These are phyloP conservation scores for Hypsizygus ulmarius DNA, from an alignment of 1,284 basidiomycete species.

Conservation along the genomic window DNA sequence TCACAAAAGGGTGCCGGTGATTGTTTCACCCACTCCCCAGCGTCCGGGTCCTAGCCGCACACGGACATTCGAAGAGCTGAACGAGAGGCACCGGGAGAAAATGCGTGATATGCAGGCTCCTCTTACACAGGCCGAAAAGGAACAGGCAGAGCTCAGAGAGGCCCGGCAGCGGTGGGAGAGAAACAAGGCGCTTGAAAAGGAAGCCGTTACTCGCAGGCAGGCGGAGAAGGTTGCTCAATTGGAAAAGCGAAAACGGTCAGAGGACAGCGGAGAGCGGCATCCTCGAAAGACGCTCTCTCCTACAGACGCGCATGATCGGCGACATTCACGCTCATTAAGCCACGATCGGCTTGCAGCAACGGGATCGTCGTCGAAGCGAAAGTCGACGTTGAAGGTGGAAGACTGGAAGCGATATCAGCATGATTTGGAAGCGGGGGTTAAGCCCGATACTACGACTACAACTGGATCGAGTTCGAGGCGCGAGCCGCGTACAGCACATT, in stretches of 20 bases:
- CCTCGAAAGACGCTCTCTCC: slow-evolving; percentile 25
- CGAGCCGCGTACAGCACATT: slow-evolving; percentile 31
- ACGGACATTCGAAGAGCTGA: slow-evolving; percentile 76
- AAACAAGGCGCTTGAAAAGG: slow-evolving; percentile 64
- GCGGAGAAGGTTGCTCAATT: slow-evolving; percentile 64
- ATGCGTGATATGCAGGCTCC: slow-evolving; percentile 73
- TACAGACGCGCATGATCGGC: slow-evolving; percentile 30
- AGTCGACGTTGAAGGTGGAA: slow-evolving; percentile 76
- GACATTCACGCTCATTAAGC: slow-evolving; percentile 53
- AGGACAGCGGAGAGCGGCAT: slow-evolving; percentile 36
- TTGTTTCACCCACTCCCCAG: slow-evolving; percentile 48
- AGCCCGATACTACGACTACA: slow-evolving; percentile 18
- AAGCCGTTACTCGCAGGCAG: slow-evolving; percentile 64
- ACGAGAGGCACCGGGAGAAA: slow-evolving; percentile 78
- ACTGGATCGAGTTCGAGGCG: slow-evolving; percentile 28
- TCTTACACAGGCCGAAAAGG: slow-evolving; percentile 67
- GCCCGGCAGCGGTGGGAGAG: slow-evolving; percentile 77
- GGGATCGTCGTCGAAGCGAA: slow-evolving; percentile 52
- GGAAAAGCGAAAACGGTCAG: slow-evolving; percentile 46
- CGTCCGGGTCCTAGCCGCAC: slow-evolving; percentile 46
- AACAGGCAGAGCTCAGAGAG: slow-evolving; percentile 63
- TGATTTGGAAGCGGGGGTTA: slow-evolving; percentile 36
- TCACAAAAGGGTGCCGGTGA: slow-evolving; percentile 46
- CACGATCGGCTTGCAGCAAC: slow-evolving; percentile 54
- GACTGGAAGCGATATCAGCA: slow-evolving; percentile 77